Evolutionary conservation across 257 asterid genomes (phyloP).

Genomic region (Voacanga thouarsii): DNA sequence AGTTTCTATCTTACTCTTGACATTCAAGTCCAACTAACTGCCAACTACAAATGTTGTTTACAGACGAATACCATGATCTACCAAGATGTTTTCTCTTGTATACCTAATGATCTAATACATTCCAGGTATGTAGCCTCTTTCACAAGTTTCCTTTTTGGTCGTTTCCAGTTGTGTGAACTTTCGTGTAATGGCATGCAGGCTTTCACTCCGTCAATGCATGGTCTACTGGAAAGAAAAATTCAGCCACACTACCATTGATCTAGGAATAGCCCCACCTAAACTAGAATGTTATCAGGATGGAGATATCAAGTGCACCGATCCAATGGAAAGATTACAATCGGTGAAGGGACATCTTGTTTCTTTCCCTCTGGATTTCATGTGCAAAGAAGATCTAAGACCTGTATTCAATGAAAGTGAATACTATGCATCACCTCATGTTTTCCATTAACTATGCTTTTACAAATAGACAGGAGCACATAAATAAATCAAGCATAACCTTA

Average conservation of each 20-base stretch:
- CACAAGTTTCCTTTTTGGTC: slow-evolving; percentile 12
- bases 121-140: slow-evolving; percentile 55
- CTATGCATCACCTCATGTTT: slow-evolving; percentile 92
- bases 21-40: slow-evolving; percentile 9
- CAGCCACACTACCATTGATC: slow-evolving; percentile 75
- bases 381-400: slow-evolving; percentile 88
- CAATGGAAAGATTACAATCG: slow-evolving; percentile 72
- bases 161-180: slow-evolving; percentile 8
- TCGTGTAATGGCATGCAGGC: slow-evolving; percentile 34
- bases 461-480: background rate
- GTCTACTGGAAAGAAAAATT: slow-evolving; percentile 64
- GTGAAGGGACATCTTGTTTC: slow-evolving; percentile 93
- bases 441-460: slow-evolving; percentile 40
- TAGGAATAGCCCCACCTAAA: slow-evolving; percentile 78
- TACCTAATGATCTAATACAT: slow-evolving; percentile 86
- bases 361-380: slow-evolving; percentile 89
- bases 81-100: slow-evolving; percentile 90
- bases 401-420: slow-evolving; percentile 92
- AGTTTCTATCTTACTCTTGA: background rate
- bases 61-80: slow-evolving; percentile 87
- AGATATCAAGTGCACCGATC: slow-evolving; percentile 59
- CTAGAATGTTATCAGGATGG: slow-evolving; percentile 70
- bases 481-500: background rate
- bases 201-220: slow-evolving; percentile 86
- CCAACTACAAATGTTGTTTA: slow-evolving; percentile 15